phyloP scores from a whole-genome alignment of 208 protist genomes.

The Acanthamoeba castellanii region DNA sequence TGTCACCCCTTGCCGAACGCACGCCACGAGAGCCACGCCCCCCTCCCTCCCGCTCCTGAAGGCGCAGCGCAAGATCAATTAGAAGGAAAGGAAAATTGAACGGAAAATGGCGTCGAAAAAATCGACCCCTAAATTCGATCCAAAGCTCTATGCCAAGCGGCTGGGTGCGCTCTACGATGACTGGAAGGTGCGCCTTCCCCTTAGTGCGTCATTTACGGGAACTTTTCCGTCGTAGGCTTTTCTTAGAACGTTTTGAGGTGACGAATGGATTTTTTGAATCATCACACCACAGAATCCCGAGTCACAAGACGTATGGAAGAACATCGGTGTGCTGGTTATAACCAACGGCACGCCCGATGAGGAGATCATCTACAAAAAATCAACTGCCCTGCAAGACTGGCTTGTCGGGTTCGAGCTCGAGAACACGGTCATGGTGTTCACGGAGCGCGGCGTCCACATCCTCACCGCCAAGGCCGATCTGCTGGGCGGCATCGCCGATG shows the following conservation, averaged over 20 bases:
- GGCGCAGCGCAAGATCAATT: neutral
- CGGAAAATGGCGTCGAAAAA: neutral
- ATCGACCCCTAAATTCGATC: neutral
- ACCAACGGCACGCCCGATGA: constrained; percentile 34
- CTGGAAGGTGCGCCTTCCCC: neutral
- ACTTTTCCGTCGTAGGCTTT: neutral
- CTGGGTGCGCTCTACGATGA: constrained; percentile 9
- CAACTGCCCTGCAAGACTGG: neutral
- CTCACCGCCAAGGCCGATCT: neutral
- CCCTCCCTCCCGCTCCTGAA: neutral
- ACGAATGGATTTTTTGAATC: neutral
- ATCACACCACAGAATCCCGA: neutral
- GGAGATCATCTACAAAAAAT: constrained; percentile 55
- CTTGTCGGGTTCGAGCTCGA: constrained; percentile 16
- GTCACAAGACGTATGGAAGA: constrained; percentile 33
- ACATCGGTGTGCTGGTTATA: neutral
- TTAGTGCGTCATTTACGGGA: neutral
- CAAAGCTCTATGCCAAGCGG: constrained; percentile 11
- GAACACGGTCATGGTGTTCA: constrained; percentile 39
- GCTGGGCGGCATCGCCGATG: neutral
- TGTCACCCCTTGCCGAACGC: neutral
- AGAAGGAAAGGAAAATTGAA: neutral
- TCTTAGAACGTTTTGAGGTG: neutral
- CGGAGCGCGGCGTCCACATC: neutral
- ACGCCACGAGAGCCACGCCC: neutral